Base-by-base conservation (phyloP, 2,329 filamentous ascomycete genomes). In the Cyclaneusma minus region DNA sequence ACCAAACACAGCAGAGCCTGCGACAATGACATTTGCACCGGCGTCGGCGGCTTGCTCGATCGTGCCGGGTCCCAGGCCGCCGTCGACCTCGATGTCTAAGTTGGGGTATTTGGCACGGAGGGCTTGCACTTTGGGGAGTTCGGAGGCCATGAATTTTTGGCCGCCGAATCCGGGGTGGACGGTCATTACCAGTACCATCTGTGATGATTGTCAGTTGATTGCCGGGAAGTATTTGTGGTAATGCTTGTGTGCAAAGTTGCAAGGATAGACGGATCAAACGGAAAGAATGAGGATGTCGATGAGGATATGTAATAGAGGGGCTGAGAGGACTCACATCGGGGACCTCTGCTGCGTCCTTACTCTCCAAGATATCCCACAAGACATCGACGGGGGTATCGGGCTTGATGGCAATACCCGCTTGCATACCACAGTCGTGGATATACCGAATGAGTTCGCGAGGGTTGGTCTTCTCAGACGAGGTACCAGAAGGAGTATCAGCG, bases 111-210 rank as follows among this genome's bases (percentile, higher is more conserved):
- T 72, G 47, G 75, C 59, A 33, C 89, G 72, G 40, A 98, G 62
- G 20, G 76, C 83, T 38, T 77, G 57, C 13, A 98, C 89, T 59
- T 98, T 98, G 47, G 87, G 84, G 39, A 98, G 69, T 58, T 93
- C 83, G 5, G 81, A 82, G 8, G 83, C 74, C 84, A 95, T 95
- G 63, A 98, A 98, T 48, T 93, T 94, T 50, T 98, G 89, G 5
- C 89, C 89, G 35, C 89, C 89, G 48, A 98, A 98, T 23, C 89
- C 89, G 22, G 89, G 89, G 55, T 98, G 71, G 22, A 98, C 89
- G 1, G 89, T 98, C 89, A 98, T 98, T 33, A 98, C 69, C 11
- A 98, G 72, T 19, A 93, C 84, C 89, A 98, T 98, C 87, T 94
- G 35, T 7, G 16, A 14, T 7, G 7, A 14, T 25, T 11, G 29